Evolutionary conservation across 805 yeast genomes (phyloP), one percentile per base, ranked within the genome.

Genomic region (Pichia pseudocactophila): DNA sequence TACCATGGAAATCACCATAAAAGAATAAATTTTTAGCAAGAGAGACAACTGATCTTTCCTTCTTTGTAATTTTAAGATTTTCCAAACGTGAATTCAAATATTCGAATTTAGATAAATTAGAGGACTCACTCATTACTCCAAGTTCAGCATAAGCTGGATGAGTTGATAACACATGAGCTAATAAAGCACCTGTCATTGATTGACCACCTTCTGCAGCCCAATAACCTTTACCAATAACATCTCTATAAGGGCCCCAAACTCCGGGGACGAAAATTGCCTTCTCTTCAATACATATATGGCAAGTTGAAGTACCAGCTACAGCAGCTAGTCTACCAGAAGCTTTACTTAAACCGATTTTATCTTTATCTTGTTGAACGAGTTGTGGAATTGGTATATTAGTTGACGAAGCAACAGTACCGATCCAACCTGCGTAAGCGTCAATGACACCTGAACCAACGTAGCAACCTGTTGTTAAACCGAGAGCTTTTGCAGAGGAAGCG

Each of bases 151-250:
- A 78, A 0, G 97, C 95, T 0, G 97, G 96, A 58, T 92, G 97
- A 9, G 85, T 81, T 11, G 85, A 71, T 47, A 92, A 63, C 13
- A 90, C 90, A 61, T 86, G 95, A 2, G 92, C 90, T 49, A 92
- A 71, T 32, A 92, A 72, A 26, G 94, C 96, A 52, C 98, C 98
- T 2, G 98, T 92, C 59, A 96, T 84, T 13, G 94, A 82, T 63
- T 92, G 98, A n/a, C 98, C 98, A 58, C 98, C 98, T 65, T 92
- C 98, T 12, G 97, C 96, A 50, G 89, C 71, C 97, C 97, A 92
- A 56, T 70, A 81, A 6, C 80, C 87, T 25, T 83, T 82, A n/a
- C 94, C 83, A 69, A 90, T 73, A 5, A 86, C 95, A 62, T 89
- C 96, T 55, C 88, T 74, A 64, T 92, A 92, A 2, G 98, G 98